Conservation (phyloP, 1,284 basidiomycete species). For the Puccinia horiana region DNA sequence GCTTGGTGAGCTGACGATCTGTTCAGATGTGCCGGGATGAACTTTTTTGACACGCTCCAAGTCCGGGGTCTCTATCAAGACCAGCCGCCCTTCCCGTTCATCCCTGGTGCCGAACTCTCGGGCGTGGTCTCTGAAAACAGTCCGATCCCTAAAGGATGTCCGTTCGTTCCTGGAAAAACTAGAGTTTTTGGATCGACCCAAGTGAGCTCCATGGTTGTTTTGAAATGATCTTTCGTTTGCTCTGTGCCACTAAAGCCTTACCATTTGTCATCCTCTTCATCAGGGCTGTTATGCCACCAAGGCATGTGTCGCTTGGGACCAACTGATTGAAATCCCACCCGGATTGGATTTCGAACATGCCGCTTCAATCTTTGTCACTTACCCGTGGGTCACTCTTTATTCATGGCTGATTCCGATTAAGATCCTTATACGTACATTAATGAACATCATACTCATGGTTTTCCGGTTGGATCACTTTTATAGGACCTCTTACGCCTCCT, state of each 20-base stretch:
- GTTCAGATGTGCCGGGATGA: constrained; percentile 66
- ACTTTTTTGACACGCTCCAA: constrained; percentile 56
- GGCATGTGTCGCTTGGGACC: constrained; percentile 64
- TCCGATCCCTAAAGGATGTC: constrained; percentile 78
- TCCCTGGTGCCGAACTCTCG: constrained; percentile 68
- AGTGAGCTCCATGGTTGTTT: constrained; percentile 63
- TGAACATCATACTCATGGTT: background rate
- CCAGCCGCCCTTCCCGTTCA: constrained; percentile 56
- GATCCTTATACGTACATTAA: background rate
- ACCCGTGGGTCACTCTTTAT: constrained; percentile 43
- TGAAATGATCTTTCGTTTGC: background rate
- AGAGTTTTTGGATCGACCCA: constrained; percentile 84
- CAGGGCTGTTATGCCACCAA: constrained; percentile 36
- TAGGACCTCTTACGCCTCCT: constrained; percentile 76
- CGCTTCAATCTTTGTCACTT: constrained; percentile 58
- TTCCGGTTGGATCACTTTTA: background rate
- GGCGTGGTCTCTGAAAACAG: constrained; percentile 73
- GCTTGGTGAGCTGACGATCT: background rate
- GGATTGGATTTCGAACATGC: constrained; percentile 71
- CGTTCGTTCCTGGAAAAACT: constrained; percentile 75
- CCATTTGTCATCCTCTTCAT: background rate
- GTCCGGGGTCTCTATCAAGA: constrained; percentile 56
- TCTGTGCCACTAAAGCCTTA: background rate
- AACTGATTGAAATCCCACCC: constrained; percentile 67
- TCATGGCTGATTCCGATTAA: background rate